Evolutionary conservation across 805 yeast genomes (phyloP), one percentile per base, ranked within the genome.

Genomic region (Wickerhamiella hasegawae): DNA sequence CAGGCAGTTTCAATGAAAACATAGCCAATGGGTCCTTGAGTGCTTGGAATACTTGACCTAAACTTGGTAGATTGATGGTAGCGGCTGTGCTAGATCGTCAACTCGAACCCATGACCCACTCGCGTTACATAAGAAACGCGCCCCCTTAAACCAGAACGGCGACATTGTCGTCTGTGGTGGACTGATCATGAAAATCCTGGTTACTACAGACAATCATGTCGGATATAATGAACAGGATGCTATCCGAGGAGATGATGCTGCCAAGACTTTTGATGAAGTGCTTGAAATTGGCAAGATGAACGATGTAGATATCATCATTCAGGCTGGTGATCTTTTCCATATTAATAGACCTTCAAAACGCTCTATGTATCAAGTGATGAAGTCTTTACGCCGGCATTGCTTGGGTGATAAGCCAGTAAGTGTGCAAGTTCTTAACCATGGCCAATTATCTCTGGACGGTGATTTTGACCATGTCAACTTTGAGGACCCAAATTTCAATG

Each of bases 171-270:
- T n/a, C n/a, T n/a, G n/a, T n/a, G n/a, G n/a, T n/a, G n/a, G n/a
- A n/a, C n/a, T n/a, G n/a, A n/a, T n/a, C n/a, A 70, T 85, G 14
- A 60, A 80, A 18, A 69, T 90, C 15, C 68, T 90, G 22, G 57
- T 90, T 22, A 83, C 98, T 2, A 84, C 97, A 1, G 98, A 90
- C 51, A 90, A 90, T 52, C 98, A 90, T 62, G 94, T 90, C 15
- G 98, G 98, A 1, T 85, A 76, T 53, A 73, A 73, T 40, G 98
- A 90, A 52, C 69, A 69, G 26, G 97, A 90, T 53, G 85, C 94
- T 1, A 73, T 87, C 4, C 66, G 92, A 14, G 94, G 95, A 1
- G 78, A 79, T 46, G 98, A 90, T 49, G 71, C 92, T 0, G 80
- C 94, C 80, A 66, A 58, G 38, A 80, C 94, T 0, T 87, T 90